These are phyloP conservation scores for Zalaria obscura DNA, from an alignment of 2,329 filamentous ascomycete genomes.

Conservation along the genomic window DNA sequence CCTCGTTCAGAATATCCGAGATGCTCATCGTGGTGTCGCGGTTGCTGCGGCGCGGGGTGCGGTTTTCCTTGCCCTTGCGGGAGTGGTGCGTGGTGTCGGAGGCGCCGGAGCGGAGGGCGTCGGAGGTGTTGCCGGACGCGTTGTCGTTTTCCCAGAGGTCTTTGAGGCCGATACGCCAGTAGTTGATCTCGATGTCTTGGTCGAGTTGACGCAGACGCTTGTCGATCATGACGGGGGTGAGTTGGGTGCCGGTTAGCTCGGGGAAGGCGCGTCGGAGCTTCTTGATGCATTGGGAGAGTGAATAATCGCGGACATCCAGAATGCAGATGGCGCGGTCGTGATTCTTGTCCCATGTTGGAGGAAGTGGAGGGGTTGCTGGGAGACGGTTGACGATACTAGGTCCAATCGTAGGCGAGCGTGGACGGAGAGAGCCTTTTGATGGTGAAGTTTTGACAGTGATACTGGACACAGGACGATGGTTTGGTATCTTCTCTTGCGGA, in stretches of 20 bases:
- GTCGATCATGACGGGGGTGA: conserved; percentile 19
- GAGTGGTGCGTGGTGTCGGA: not conserved
- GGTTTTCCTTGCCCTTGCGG: not conserved
- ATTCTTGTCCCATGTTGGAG: conserved; percentile 13
- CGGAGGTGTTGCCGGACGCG: not conserved
- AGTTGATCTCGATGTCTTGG: conserved; percentile 17
- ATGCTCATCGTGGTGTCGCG: not conserved
- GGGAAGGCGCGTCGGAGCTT: conserved; percentile 17
- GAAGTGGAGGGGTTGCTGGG: conserved; percentile 12
- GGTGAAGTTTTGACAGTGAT: not conserved
- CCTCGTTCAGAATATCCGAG: not conserved
- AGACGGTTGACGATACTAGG: not conserved
- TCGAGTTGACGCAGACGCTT: conserved; percentile 20
- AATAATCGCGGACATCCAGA: conserved; percentile 16
- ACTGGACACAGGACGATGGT: not conserved
- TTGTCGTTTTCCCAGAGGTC: not conserved
- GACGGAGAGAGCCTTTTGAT: not conserved
- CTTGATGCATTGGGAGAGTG: conserved; percentile 13
- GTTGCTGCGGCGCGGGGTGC: not conserved
- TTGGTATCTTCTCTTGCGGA: not conserved
- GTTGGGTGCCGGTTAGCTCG: conserved; percentile 10
- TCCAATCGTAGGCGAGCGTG: not conserved
- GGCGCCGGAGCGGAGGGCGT: too few relatives aligned
- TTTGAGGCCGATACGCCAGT: conserved; percentile 12
- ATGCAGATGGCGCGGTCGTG: conserved; percentile 21